Base-by-base conservation (phyloP, 2,329 filamentous ascomycete species). In the Dothidotthia symphoricarpi region DNA sequence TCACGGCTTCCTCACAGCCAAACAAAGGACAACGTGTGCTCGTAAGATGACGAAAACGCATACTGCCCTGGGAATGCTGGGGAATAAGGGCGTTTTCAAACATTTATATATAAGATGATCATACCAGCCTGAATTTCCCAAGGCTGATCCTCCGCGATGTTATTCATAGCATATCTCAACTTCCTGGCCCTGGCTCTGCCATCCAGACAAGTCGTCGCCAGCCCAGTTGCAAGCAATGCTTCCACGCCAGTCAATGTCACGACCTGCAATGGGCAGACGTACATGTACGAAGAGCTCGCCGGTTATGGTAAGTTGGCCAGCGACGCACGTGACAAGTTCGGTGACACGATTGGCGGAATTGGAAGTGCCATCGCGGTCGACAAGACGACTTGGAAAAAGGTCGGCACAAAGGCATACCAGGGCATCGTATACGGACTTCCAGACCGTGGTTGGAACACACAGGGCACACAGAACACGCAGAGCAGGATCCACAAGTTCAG, bases 381-480 rank as follows among this genome's bases (percentile, higher is more conserved):
- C 39, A 69, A 70, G 41, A 67, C 63, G 24, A 74, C 75, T 7
- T 88, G 83, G 82, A 65, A 64, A 61, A 4, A 72, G 67, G 51
- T 70, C 69, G 35, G 53, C 15, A 49, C 45, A 3, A 53, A 57
- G 5, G 71, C 60, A 5, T 88, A 86, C 57, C 72, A 73, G 2
- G 84, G 82, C 12, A 73, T 77, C 3, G 56, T 86, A 15, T 88
- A 77, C 66, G 71, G 73, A 10, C 63, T 86, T 12, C 83, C 84
- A 1, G 82, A 86, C 55, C 74, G 83, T 43, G 84, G 84, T 25
- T 88, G 84, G 82, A 87, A 88, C 56, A 86, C 83, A 0, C 70
- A 86, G 51, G 83, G 7, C 49, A 86, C 83, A 0, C 61, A 83
- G 13, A 86, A 86, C 59, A 85, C 76, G 59, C 78, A 85, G 48